Conservation (phyloP, 345 rosid species). For the Salix purpurea region DNA sequence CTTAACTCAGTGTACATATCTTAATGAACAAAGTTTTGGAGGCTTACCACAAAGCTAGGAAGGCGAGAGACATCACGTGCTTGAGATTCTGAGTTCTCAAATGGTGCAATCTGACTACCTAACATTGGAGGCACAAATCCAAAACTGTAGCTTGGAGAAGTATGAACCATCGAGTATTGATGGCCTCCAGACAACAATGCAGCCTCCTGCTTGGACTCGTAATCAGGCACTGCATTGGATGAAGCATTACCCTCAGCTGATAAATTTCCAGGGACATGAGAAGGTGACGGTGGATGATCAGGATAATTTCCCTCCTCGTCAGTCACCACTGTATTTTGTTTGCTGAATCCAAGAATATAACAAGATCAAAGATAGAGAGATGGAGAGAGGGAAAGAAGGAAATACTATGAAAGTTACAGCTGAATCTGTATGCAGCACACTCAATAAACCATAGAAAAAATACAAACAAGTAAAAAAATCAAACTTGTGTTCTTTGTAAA, state of each 20-base stretch:
- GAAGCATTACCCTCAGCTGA: slow-evolving; percentile 51
- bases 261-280: slow-evolving; percentile 47
- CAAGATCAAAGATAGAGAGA: background rate
- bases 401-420: background rate
- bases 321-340: slow-evolving; percentile 33
- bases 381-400: background rate
- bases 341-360: slow-evolving; percentile 37
- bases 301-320: slow-evolving; percentile 50
- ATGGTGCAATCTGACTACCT: slow-evolving; percentile 56
- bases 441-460: background rate
- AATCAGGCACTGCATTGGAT: slow-evolving; percentile 43
- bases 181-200: slow-evolving; percentile 46
- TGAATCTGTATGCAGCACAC: background rate
- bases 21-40: slow-evolving; percentile 7
- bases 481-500: background rate
- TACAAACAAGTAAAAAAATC: background rate
- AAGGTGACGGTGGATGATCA: slow-evolving; percentile 43
- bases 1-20: background rate
- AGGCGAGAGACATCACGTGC: slow-evolving; percentile 65
- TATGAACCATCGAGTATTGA: slow-evolving; percentile 53
- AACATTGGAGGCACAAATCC: slow-evolving; percentile 62
- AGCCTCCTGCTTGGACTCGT: slow-evolving; percentile 59
- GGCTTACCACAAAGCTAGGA: slow-evolving; percentile 71
- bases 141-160: slow-evolving; percentile 51
- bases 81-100: slow-evolving; percentile 77